Percentiles rank a stretch among this genome's conserved stretches.
Evolutionary conservation across 495 filamentous ascomycete species (phyloP).

Genomic region (Penicillium lagena): DNA sequence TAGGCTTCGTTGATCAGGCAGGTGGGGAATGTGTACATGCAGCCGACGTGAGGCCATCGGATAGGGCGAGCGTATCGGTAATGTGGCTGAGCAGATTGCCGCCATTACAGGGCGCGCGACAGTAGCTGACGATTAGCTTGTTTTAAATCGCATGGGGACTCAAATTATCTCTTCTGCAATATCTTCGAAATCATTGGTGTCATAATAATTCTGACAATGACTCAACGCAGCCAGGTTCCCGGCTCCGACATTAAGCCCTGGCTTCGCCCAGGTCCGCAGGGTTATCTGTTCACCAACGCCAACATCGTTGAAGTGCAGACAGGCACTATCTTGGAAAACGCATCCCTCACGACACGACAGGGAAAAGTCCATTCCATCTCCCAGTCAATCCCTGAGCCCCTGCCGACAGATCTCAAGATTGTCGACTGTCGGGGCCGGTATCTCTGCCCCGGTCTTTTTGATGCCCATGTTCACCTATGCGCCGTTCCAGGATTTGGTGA

Average conservation of each 20-base stretch:
- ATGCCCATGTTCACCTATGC: slow-evolving; percentile 48
- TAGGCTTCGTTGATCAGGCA: too few relatives aligned
- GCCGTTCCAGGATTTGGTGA: slow-evolving; percentile 33
- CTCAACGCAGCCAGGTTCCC: neutral
- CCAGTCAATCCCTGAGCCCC: slow-evolving; percentile 4
- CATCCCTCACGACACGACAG: slow-evolving; percentile 5
- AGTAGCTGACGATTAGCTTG: too few relatives aligned
- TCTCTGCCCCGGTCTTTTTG: slow-evolving; percentile 49
- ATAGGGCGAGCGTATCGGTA: too few relatives aligned
- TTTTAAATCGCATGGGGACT: too few relatives aligned
- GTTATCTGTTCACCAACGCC: slow-evolving; percentile 27
- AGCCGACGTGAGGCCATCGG: too few relatives aligned
- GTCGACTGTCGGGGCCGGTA: slow-evolving; percentile 41
- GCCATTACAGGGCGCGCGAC: too few relatives aligned
- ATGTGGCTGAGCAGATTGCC: too few relatives aligned
- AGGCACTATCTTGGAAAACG: slow-evolving; percentile 19
- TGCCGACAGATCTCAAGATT: slow-evolving; percentile 5
- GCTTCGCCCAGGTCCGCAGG: slow-evolving; percentile 16
- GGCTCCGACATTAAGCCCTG: slow-evolving; percentile 30
- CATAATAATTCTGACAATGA: slow-evolving; percentile 4
- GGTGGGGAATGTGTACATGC: too few relatives aligned
- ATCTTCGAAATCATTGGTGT: neutral
- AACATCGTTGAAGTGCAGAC: slow-evolving; percentile 27
- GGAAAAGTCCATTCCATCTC: slow-evolving; percentile 14
- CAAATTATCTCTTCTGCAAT: neutral